These are phyloP conservation scores for Ascochyta viciae-villosae DNA, from an alignment of 2,329 filamentous ascomycete genomes.

Conservation along the genomic window DNA sequence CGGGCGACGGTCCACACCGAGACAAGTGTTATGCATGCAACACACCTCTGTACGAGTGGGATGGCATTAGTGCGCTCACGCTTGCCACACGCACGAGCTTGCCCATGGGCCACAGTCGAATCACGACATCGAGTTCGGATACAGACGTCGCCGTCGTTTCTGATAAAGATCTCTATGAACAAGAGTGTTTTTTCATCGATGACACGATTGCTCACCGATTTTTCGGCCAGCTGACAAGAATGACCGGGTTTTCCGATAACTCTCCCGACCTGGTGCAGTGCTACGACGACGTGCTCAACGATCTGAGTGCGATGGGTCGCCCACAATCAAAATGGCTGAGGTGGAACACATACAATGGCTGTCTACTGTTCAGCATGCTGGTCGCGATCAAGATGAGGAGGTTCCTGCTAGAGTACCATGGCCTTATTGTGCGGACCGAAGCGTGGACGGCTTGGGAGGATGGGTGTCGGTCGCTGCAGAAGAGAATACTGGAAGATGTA, in stretches of 20 bases:
- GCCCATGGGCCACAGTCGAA: constrained; percentile 3
- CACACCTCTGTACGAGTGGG: constrained; percentile 27
- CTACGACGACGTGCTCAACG: constrained; percentile 19
- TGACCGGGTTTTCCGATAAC: constrained; percentile 9
- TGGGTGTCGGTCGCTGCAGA: constrained; percentile 12
- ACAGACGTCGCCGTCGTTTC: not conserved
- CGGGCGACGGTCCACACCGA: not conserved
- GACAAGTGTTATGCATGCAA: constrained; percentile 25
- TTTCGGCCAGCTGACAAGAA: not conserved
- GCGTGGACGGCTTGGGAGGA: constrained; percentile 27
- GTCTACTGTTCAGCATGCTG: constrained; percentile 24
- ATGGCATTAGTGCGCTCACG: constrained; percentile 30
- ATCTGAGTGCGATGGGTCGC: constrained; percentile 10
- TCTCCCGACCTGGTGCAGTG: constrained; percentile 22
- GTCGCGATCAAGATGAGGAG: constrained; percentile 31
- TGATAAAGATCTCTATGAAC: constrained; percentile 10
- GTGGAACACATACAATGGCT: constrained; percentile 18
- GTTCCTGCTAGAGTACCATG: constrained; percentile 20
- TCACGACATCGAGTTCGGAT: not conserved
- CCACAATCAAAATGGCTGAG: constrained; percentile 25
- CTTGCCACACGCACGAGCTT: constrained; percentile 29
- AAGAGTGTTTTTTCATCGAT: constrained; percentile 26
- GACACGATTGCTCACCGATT: constrained; percentile 12
- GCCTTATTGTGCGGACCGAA: constrained; percentile 17
- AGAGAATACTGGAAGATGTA: constrained; percentile 19